phyloP scores from a whole-genome alignment of 495 filamentous ascomycete genomes.

The Platismatia glauca region DNA sequence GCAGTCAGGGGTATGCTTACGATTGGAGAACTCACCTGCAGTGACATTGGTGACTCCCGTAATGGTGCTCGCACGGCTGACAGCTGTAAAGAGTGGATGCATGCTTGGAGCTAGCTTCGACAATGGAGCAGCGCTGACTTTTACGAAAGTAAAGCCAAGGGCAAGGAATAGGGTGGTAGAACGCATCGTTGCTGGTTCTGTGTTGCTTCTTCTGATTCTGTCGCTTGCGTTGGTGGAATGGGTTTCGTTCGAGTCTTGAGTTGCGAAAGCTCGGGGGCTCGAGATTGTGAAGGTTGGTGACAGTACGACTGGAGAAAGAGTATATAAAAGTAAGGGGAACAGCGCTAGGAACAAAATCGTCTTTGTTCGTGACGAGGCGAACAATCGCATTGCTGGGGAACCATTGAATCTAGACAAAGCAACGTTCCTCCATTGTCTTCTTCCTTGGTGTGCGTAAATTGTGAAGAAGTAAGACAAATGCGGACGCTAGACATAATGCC shows the following conservation, averaged over 20 bases:
- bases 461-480: background rate
- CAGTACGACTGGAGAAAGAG: background rate
- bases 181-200: background rate
- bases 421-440: background rate
- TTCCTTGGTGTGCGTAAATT: background rate
- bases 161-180: background rate
- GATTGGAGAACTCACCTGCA: background rate
- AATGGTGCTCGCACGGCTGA: background rate
- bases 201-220: background rate
- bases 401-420: background rate
- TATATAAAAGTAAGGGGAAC: background rate
- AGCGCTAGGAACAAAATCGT: background rate
- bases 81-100: background rate
- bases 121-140: background rate
- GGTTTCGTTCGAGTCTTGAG: background rate
- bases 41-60: background rate
- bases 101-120: background rate
- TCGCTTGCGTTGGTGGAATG: background rate
- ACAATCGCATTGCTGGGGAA: background rate
- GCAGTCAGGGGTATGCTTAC: background rate
- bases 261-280: background rate
- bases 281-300: background rate
- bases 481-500: background rate
- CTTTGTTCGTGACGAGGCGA: background rate
- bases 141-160: background rate